Evolutionary conservation across 1,139 yeast genomes (phyloP).

Genomic region (Pichia sp.): DNA sequence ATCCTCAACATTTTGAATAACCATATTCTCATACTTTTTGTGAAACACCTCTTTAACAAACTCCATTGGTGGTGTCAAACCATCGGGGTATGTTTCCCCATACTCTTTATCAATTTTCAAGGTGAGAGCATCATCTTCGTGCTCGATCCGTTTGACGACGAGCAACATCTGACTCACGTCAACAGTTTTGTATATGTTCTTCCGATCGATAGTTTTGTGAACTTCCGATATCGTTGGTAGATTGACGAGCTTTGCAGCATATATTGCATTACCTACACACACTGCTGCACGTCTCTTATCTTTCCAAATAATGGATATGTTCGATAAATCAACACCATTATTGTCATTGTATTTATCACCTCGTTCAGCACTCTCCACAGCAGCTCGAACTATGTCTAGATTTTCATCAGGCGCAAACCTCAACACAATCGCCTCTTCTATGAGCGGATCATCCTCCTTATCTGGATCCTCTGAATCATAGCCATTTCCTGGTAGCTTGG

Average conservation of each 20-base stretch:
- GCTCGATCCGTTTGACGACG: slow-evolving; percentile 57
- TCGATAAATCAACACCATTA: slow-evolving; percentile 45
- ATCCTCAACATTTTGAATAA: slow-evolving; percentile 64
- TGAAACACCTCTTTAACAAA: slow-evolving; percentile 51
- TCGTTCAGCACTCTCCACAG: slow-evolving; percentile 59
- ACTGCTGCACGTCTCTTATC: slow-evolving; percentile 72
- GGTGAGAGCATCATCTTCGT: slow-evolving; percentile 43
- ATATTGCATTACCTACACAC: slow-evolving; percentile 47
- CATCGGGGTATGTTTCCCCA: slow-evolving; percentile 58
- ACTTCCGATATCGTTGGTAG: slow-evolving; percentile 86
- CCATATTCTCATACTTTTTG: slow-evolving; percentile 38
- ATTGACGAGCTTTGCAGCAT: slow-evolving; percentile 83
- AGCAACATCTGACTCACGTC: slow-evolving; percentile 84
- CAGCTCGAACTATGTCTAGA: slow-evolving; percentile 67
- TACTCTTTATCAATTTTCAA: slow-evolving; percentile 32
- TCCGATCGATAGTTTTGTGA: slow-evolving; percentile 83
- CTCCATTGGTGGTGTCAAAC: slow-evolving; percentile 71
- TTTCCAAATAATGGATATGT: slow-evolving; percentile 71
- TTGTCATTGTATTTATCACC: slow-evolving; percentile 6
- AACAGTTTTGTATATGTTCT: slow-evolving; percentile 78
- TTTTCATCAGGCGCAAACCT: slow-evolving; percentile 73
- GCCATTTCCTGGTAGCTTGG: slow-evolving; percentile 87
- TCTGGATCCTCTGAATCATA: slow-evolving; percentile 98
- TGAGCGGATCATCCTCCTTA: slow-evolving; percentile 85
- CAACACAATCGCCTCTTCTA: slow-evolving; percentile 79